Evolutionary conservation across 2,329 filamentous ascomycete genomes (phyloP), one percentile per base, ranked within the genome.

Genomic region (Xenosphaeropsis pyriputrescens): DNA sequence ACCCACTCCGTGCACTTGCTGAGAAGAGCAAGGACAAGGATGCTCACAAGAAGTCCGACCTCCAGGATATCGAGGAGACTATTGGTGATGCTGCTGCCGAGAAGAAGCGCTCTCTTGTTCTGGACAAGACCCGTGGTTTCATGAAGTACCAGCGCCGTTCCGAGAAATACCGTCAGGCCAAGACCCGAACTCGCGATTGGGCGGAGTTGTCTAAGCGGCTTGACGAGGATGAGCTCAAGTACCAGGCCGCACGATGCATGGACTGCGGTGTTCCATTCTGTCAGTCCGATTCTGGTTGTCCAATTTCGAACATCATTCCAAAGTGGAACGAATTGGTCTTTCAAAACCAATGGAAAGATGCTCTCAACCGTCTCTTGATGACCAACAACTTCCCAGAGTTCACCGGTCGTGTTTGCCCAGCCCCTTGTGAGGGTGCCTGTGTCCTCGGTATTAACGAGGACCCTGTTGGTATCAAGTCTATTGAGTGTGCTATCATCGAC

Each of bases 361-460:
- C 89, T 17, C 75, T 95, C 4, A 89, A 94, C 61, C 75, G 85
- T 42, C 70, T 96, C 9, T 68, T 95, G 38, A 89, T 93, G 82
- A 95, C 89, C 47, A 95, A 96, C 68, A 95, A 95, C 64, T 95
- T 96, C 70, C 89, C 89, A 4, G 89, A 96, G 57, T 95, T 95
- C 60, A 96, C 89, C 50, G 89, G 89, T 40, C 88, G 89, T 65
- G 89, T 95, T 41, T 96, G 89, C 61, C 89, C 89, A 41, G 89
- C 89, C 53, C 89, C 89, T 60, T 96, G 89, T 52, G 89, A 96
- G 61, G 89, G 89, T 59, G 86, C 89, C 41, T 96, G 89, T 54
- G 89, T 95, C 42, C 71, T 96, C 34, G 89, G 89, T 35, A 96
- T 96, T 63, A 95, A 93, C 53, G 88, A 94, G 57, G 88, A 95